Conservation (phyloP, 2,329 filamentous ascomycete genomes). For the Penicillium sp. region DNA sequence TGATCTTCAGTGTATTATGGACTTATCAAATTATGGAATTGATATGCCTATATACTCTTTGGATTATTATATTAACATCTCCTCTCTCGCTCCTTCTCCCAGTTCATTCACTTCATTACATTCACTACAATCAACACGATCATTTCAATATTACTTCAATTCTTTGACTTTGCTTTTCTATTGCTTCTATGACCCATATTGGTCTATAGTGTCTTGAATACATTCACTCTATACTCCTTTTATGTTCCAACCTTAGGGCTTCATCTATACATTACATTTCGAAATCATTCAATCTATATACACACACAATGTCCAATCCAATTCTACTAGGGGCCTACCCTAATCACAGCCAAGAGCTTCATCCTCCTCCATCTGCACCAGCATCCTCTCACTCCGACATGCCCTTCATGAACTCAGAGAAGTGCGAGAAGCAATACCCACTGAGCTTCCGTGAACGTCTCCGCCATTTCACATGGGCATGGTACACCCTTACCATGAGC, state of each 20-base stretch:
- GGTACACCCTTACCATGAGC: slow-evolving; percentile 74
- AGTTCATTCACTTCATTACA: not conserved
- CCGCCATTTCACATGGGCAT: slow-evolving; percentile 65
- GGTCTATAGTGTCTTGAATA: slow-evolving; percentile 1
- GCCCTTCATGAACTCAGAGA: slow-evolving; percentile 25
- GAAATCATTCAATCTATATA: not conserved
- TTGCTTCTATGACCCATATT: not conserved
- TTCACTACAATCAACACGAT: not conserved
- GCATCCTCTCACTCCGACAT: slow-evolving; percentile 20
- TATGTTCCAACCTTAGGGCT: not conserved
- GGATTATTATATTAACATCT: slow-evolving; percentile 2
- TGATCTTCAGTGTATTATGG: slow-evolving; percentile 1
- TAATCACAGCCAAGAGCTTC: slow-evolving; percentile 11
- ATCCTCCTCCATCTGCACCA: slow-evolving; percentile 23
- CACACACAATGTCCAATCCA: slow-evolving; percentile 17
- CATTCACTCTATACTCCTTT: not conserved
- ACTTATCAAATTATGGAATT: not conserved
- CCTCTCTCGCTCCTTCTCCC: not conserved
- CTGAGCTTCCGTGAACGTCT: slow-evolving; percentile 27
- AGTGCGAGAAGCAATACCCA: slow-evolving; percentile 11
- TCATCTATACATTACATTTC: not conserved
- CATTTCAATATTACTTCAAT: not conserved
- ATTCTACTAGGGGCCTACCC: slow-evolving; percentile 13
- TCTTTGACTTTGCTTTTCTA: not conserved
- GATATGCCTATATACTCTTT: not conserved